Evolutionary conservation across 2,329 filamentous ascomycete species (phyloP).

Genomic region (Venturia oleaginea): DNA sequence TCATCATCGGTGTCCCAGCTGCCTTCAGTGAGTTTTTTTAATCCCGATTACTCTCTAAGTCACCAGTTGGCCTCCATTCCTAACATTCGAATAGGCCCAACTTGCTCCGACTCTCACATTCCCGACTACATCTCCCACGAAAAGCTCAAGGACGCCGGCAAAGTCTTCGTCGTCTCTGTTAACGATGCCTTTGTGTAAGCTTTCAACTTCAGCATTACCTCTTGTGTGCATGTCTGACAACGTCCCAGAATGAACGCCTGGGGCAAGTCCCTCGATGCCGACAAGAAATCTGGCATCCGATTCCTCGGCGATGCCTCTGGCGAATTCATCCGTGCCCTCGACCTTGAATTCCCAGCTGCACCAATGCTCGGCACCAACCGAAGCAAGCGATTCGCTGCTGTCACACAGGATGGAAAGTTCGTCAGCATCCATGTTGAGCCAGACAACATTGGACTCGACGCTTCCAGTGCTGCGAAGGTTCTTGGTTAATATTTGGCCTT

Average conservation of each 20-base stretch:
- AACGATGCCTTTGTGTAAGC: constrained; percentile 3
- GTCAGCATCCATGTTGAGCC: not conserved
- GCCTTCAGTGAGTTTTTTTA: not conserved
- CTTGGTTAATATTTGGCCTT: not conserved
- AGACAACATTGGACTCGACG: not conserved
- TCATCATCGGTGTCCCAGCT: constrained; percentile 3
- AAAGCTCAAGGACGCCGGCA: constrained; percentile 1
- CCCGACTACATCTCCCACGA: constrained; percentile 1
- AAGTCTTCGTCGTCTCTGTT: constrained; percentile 2
- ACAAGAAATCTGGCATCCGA: not conserved
- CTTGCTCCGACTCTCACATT: constrained; percentile 2
- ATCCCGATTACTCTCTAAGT: not conserved
- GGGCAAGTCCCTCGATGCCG: not conserved
- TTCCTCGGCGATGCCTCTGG: not conserved
- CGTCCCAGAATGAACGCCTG: not conserved
- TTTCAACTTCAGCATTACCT: not conserved
- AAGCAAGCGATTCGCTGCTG: constrained; percentile 1
- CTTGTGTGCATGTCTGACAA: not conserved
- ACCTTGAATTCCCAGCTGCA: not conserved
- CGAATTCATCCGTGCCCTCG: not conserved
- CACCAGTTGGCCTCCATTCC: not conserved
- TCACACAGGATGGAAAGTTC: not conserved
- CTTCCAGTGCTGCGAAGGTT: not conserved
- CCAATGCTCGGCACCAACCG: not conserved
- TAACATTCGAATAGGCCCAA: not conserved